These are phyloP conservation scores for Entomortierella lignicola DNA, from an alignment of 192 early-diverging fungal species.

Conservation along the genomic window DNA sequence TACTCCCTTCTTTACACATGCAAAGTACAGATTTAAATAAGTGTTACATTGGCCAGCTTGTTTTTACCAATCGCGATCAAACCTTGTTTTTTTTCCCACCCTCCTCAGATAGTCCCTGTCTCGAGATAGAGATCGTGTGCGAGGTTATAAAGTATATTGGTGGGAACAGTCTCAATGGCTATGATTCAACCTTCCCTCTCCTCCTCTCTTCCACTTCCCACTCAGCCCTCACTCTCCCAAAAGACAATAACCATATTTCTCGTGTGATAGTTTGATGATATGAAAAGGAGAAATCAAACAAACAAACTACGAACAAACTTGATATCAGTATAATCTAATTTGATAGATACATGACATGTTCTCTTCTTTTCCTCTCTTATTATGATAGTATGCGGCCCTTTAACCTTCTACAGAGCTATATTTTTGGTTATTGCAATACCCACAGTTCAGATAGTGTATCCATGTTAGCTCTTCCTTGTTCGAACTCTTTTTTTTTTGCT, in stretches of 20 bases:
- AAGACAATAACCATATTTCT: background rate
- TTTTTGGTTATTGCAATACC: background rate
- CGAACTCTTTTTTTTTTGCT: background rate
- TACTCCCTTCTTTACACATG: background rate
- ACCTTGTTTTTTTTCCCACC: slow-evolving; percentile 37
- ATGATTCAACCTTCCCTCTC: background rate
- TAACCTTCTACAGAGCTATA: background rate
- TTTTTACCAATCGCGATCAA: slow-evolving; percentile 34
- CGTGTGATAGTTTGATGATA: slow-evolving; percentile 8
- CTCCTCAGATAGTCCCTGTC: background rate
- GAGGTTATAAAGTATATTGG: background rate
- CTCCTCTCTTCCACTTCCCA: background rate
- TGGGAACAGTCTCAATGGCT: background rate
- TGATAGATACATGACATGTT: too few relatives aligned
- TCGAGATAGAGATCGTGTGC: slow-evolving; percentile 9
- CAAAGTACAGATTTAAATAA: background rate
- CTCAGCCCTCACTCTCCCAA: background rate
- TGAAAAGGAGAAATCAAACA: background rate
- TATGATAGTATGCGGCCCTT: too few relatives aligned
- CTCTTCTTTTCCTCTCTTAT: background rate
- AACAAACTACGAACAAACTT: background rate
- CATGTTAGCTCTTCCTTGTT: slow-evolving; percentile 7
- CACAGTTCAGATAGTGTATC: slow-evolving; percentile 4
- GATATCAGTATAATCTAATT: too few relatives aligned
- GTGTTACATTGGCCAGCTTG: background rate